Percentiles rank a stretch among this genome's conserved stretches.
These are phyloP conservation scores for Leishmania braziliensis DNA, from an alignment of 208 protist genomes.

Conservation along the genomic window DNA sequence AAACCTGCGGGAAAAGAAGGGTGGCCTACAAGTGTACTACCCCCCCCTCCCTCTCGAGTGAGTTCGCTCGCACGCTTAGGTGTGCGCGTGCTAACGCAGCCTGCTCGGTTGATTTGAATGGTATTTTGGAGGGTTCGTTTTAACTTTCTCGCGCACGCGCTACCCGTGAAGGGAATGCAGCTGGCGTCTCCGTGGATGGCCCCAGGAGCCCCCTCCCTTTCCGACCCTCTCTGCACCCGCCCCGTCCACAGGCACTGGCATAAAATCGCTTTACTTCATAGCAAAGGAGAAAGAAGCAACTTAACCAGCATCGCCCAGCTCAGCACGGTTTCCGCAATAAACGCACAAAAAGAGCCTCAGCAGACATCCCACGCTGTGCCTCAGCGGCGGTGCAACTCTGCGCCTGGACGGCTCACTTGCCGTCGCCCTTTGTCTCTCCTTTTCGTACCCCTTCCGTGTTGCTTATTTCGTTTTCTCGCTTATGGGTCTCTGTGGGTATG, in stretches of 20 bases:
- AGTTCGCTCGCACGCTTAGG: no score
- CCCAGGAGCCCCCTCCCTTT: no score
- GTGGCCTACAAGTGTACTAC: no score
- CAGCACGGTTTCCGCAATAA: neutral
- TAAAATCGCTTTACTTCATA: neutral
- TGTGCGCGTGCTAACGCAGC: neutral
- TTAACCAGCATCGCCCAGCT: neutral
- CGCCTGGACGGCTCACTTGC: neutral
- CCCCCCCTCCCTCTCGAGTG: no score
- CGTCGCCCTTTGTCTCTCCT: neutral
- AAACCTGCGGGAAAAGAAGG: no score
- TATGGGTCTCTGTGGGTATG: neutral
- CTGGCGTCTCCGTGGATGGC: neutral
- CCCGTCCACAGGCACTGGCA: neutral
- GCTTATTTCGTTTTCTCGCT: neutral
- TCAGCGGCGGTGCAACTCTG: neutral
- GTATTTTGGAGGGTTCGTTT: neutral
- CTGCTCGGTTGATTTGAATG: neutral
- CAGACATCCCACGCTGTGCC: neutral
- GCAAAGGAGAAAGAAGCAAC: no score
- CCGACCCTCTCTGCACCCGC: no score
- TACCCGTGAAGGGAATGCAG: neutral
- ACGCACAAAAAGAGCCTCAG: neutral
- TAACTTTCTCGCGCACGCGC: neutral
- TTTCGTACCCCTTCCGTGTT: neutral